A percentile compares a stretch with the other conserved stretches of the same genome.
phyloP scores from a whole-genome alignment of 345 rosid species.

The Noccaea caerulescens region DNA sequence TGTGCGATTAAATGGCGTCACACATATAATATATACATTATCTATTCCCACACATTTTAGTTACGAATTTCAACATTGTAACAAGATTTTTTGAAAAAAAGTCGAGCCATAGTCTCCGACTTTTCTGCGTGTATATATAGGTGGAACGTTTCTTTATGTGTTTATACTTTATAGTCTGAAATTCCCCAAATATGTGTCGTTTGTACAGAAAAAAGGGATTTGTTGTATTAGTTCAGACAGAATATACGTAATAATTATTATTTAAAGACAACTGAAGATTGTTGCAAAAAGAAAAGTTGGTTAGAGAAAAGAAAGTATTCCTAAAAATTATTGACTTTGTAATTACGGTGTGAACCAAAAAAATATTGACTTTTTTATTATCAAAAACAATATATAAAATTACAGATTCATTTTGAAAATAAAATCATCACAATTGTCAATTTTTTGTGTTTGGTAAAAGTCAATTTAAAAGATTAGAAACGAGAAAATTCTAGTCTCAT shows the following conservation, averaged over 20 bases:
- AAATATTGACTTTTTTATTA: conserved; percentile 8
- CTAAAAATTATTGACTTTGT: conserved; percentile 36
- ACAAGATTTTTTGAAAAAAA: not conserved
- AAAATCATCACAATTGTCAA: not conserved
- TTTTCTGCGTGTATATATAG: conserved; percentile 7
- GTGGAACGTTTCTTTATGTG: conserved; percentile 32
- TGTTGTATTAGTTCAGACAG: conserved; percentile 31
- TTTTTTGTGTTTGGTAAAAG: too few relatives aligned
- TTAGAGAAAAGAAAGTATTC: conserved; percentile 38
- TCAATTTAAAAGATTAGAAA: not conserved
- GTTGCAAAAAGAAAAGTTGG: conserved; percentile 35
- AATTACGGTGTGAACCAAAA: conserved; percentile 31
- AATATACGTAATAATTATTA: conserved; percentile 23
- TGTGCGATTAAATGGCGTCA: conserved; percentile 4
- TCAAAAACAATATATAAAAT: not conserved
- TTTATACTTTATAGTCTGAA: not conserved
- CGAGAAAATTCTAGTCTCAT: not conserved
- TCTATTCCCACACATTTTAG: not conserved
- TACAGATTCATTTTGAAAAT: not conserved
- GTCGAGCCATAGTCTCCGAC: conserved; percentile 22
- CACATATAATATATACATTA: not conserved
- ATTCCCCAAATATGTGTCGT: conserved; percentile 26
- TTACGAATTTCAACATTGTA: conserved; percentile 2
- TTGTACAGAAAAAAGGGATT: conserved; percentile 35
- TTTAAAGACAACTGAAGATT: conserved; percentile 17